Evolutionary conservation across 2,329 filamentous ascomycete genomes (phyloP).

Genomic region (Penicillium sp.): DNA sequence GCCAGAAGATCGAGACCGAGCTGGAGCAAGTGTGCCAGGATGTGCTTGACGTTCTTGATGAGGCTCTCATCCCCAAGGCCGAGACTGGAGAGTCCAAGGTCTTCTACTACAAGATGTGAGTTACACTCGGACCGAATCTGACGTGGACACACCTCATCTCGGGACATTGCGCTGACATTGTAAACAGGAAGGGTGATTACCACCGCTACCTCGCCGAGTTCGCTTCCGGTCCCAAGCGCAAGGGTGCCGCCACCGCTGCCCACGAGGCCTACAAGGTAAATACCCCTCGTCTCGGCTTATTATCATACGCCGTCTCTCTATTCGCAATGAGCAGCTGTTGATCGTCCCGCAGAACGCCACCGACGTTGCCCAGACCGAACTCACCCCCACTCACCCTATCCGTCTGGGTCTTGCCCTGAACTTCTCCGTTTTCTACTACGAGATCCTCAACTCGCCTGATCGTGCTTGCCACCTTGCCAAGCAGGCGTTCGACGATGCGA

Average conservation of each 20-base stretch:
- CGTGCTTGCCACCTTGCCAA: slow-evolving; percentile 97
- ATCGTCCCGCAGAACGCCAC: slow-evolving; percentile 67
- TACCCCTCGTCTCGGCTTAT: slow-evolving; percentile 21
- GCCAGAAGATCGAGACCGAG: slow-evolving; percentile 96
- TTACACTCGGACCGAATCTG: neutral
- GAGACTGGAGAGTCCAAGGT: slow-evolving; percentile 98
- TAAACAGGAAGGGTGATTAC: slow-evolving; percentile 96
- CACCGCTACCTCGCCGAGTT: slow-evolving; percentile 99
- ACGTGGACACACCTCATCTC: neutral
- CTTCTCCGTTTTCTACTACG: slow-evolving; percentile 99
- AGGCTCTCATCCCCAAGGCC: slow-evolving; percentile 91
- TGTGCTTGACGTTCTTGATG: slow-evolving; percentile 90
- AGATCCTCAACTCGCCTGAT: slow-evolving; percentile 97
- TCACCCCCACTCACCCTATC: slow-evolving; percentile 96
- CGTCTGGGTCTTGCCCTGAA: slow-evolving; percentile 95
- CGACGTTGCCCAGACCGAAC: slow-evolving; percentile 95
- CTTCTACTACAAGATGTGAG: slow-evolving; percentile 99
- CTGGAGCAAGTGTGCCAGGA: slow-evolving; percentile 98
- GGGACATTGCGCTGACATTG: slow-evolving; percentile 77
- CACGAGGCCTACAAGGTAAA: slow-evolving; percentile 96
- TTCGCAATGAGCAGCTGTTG: neutral
- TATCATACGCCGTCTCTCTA: neutral
- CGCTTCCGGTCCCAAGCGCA: slow-evolving; percentile 89
- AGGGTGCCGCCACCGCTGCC: slow-evolving; percentile 88
- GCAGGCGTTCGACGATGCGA: slow-evolving; percentile 98